Base-by-base conservation (phyloP, 169 alveolate genomes). In the Cryptosporidium felis region DNA sequence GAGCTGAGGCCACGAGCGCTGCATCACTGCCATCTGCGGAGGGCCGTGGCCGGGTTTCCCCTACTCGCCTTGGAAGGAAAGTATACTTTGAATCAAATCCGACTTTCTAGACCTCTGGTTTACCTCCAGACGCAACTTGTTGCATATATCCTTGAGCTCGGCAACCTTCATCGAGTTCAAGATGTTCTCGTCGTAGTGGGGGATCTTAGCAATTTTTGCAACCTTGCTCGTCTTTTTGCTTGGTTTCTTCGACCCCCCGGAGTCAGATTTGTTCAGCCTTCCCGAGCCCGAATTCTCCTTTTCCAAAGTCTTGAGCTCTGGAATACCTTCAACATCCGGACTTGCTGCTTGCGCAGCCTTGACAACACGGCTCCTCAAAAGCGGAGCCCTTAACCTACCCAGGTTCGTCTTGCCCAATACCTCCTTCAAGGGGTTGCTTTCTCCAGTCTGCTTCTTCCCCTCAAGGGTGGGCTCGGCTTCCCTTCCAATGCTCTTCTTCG, bases 311-410 rank as follows among this genome's bases (percentile, higher is more conserved):
- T 74, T 74, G 21, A 74, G 42, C 30, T 74, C 85, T 1, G 58
- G 47, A 34, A 21, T 18, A 41, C 42, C 26, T 12, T 61, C 80
- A 36, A 41, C 61, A 4, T 49, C 61, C 5, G 85, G 85, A 74
- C 10, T 74, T 74, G 67, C 66, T 26, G 85, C 85, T 16, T 74
- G 60, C 8, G 85, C 85, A 12, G 85, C 85, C 34, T 56, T 74
- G 23, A 74, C 67, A 51, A 74, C 67, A 18, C 67, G 63, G 3
- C 56, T 45, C 14, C 58, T 49, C 5, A 74, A 42, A 28, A 36
- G 26, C 9, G 85, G 85, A 8, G 53, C 36, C 42, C 59, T 74
- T 56, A 74, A n/a, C 38, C 58, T 74, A 21, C 85, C 85, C 74
- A 74, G 36, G 56, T 74, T 74, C 1, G 85, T 74, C 45, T 36